Evolutionary conservation across 441 rosid species (phyloP), one percentile per base, ranked within the genome.

Genomic region (Erysimum cheiri): DNA sequence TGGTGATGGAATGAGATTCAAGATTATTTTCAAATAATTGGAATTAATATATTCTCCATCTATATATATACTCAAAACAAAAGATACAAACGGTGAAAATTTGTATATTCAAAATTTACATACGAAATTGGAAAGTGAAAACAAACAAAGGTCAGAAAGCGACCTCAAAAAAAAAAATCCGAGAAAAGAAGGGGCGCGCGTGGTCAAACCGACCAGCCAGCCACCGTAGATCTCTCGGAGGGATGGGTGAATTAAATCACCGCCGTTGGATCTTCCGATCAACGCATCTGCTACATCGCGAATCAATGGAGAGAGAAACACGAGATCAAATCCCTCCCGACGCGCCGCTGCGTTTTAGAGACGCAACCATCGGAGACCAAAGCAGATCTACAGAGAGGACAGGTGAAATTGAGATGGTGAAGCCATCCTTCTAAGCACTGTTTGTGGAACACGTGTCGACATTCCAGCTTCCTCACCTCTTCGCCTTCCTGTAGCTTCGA

Each of bases 371-470:
- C 83, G 14, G 81, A 59, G 3, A 84, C 75, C 8, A 89, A 69
- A 58, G 86, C 80, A 3, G 80, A 76, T 56, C 97, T 84, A 55
- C 96, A 91, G 0, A 91, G 75, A 8, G 96, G 97, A 69, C 96
- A 91, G 6, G 66, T 83, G 63, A 89, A 91, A 35, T 89, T 84
- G 47, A 81, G 86, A 28, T 83, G 87, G 54, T 83, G 80, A 10
- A 91, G 92, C 96, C 97, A 91, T 0, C 92, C 91, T 35, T 91
- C 93, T 13, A 91, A 83, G 78, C 97, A 91, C 13, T 67, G 72
- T 69, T 81, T 91, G 33, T 91, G 97, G 59, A 88, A 89, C 28
- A 91, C 91, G 80, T 91, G 97, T 59, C 88, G 73, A 82, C 97
- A 91, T 33, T 87, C 86, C 1, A 91, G 93, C 80, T 69, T 79